Base-by-base conservation (phyloP, 1,139 yeast genomes). In the Kodamaea sp. region DNA sequence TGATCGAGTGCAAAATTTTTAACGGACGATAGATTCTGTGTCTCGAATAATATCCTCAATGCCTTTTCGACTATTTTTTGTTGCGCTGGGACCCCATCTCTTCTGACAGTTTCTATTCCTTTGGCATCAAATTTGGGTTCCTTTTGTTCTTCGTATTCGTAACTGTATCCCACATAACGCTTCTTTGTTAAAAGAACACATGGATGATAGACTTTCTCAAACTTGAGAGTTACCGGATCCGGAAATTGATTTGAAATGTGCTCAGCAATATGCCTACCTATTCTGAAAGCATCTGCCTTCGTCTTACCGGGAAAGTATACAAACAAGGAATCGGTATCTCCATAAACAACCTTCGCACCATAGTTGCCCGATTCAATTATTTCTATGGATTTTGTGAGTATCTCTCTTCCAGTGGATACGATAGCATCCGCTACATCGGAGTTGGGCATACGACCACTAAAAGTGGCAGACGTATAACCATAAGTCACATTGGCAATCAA, bases 401-500 rank as follows among this genome's bases (percentile, higher is more conserved):
- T 83, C 55, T 90, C 97, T 38, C 97, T 67, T 0, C 94, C 98
- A 0, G 94, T 82, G 18, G 92, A 80, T 0, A 92, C 98, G 53
- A 92, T 88, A 8, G 95, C 84, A 61, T 92, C 98, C 0, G 98
- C 96, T 21, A 92, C 74, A 54, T 89, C 97, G 0, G 95, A 80
- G 50, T 94, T 87, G 0, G 98, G 98, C 98, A 92, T 92, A 44
- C 98, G 66, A 0, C 98, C 98, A 22, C 96, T 88, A 52, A 83
- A 92, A 0, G 96, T 79, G 0, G 98, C 98, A 0, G 97, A 84
- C 0, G 97, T 76, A 53, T 92, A 92, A 0, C 98, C 98, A 63
- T 92, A 92, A 0, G 97, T 90, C 11, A 92, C 98, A 57, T 89
- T 90, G 1, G 98, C 97, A 35, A 90, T 83, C 39, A 92, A 64